Base-by-base conservation (phyloP, 495 filamentous ascomycete genomes). In the Terfezia boudieri region DNA sequence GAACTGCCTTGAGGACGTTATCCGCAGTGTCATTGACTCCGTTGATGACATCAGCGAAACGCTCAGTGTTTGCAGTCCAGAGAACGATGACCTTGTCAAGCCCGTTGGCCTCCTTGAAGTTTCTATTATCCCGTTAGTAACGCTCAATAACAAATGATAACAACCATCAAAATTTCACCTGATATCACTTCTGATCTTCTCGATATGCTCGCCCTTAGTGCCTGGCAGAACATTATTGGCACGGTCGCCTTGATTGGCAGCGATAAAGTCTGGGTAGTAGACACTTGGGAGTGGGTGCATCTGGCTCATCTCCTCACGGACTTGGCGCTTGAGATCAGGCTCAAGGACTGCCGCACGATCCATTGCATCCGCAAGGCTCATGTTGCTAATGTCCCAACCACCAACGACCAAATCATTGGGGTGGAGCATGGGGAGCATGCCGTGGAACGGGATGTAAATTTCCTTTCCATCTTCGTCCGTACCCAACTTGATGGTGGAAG, bases 191-290 rank as follows among this genome's bases (percentile, higher is more conserved):
- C 88, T 86, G 66, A 98, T 82, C 64, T 85, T 79, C 73, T 95
- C 87, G 17, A 96, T 84, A 67, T 98, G 90, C 41, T 76, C 87
- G 57, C 84, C 86, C 73, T 93, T 92, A 67, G 74, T 74, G 37
- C 90, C 90, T 55, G 81, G 70, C 49, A 96, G 69, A 56, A 92
- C 59, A 63, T 98, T 96, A 71, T 98, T 86, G 56, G 92, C 90
- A 66, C 90, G 85, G 61, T 88, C 88, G 68, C 87, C 89, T 74
- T 98, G 90, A 73, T 98, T 98, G 69, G 90, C 83, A 57, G 90
- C 90, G 65, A 98, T 98, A 74, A 96, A 98, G 69, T 98, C 90
- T 5, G 90, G 90, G 66, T 98, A 98, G 77, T 96, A 98, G 71
- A 95, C 83, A 70, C 81, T 86, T 32, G 87, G 89, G 59, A 96